Evolutionary conservation across 768 basidiomycete genomes (phyloP), one percentile per base, ranked within the genome.

Genomic region (Psilocybe cyanescens): DNA sequence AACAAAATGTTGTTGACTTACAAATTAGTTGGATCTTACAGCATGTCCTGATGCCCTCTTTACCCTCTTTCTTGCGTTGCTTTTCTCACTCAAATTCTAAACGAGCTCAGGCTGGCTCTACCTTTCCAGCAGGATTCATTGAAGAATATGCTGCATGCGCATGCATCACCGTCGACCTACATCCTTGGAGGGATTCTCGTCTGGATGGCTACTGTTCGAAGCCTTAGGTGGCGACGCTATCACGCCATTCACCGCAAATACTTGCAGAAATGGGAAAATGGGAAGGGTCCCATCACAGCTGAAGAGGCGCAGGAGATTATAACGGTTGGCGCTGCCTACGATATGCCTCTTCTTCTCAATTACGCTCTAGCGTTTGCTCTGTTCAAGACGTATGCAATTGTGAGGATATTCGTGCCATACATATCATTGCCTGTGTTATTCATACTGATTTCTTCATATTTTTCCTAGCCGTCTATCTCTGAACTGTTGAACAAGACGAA

Each of bases 311-410:
- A 82, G 67, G 65, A 74, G 17, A 72, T 83, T 29, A 61, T 79
- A 29, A 67, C 68, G 45, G 62, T 74, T 0, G 67, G 76, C 2
- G 53, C 65, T 3, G 55, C 66, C 8, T 82, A 76, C 52, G 82
- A 83, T 64, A 81, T 82, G 78, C 81, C 82, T 8, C 55, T 64
- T 6, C 55, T 84, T 2, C 54, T 77, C 56, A 72, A 73, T 47
- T 76, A 77, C 58, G 66, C 79, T 0, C 50, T 79, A 45, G 71
- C 78, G 4, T 81, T 84, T 64, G 83, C 83, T 3, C 64, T 84
- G 57, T 83, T 83, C 75, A 83, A 82, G 68, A 83, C 82, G 2
- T 83, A 80, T 67, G 80, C 65, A 1, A 76, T 82, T 58, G 82
- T 83, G 3, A 46, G 31, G 7, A 35, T 11, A 11, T 35, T 54